These are phyloP conservation scores for Arthrobotrys conoides DNA, from an alignment of 2,329 filamentous ascomycete genomes.

Conservation along the genomic window DNA sequence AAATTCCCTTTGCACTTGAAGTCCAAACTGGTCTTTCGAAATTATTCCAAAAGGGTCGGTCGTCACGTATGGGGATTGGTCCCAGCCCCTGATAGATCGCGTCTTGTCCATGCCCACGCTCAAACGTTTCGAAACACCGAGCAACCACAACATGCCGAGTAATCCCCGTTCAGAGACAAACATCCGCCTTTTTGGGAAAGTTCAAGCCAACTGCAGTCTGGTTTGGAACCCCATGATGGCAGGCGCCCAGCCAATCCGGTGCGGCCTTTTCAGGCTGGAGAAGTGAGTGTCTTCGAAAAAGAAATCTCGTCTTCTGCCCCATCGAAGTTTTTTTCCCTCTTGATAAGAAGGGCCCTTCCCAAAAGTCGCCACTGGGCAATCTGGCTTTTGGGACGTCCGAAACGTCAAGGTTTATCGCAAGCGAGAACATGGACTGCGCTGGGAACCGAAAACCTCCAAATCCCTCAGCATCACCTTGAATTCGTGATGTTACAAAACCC, in stretches of 20 bases:
- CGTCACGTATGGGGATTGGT: conserved; percentile 60
- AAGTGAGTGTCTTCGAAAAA: conserved; percentile 48
- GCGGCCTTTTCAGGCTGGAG: conserved; percentile 60
- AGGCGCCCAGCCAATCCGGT: conserved; percentile 61
- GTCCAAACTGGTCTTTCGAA: conserved; percentile 44
- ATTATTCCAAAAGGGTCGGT: conserved; percentile 60
- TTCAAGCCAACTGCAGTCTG: conserved; percentile 57
- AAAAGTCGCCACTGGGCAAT: conserved; percentile 55
- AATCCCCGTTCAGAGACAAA: conserved; percentile 61
- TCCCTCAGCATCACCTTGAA: conserved; percentile 55
- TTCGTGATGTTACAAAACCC: conserved; percentile 51
- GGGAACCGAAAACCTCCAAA: conserved; percentile 59
- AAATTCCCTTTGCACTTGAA: conserved; percentile 46
- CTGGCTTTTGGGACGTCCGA: conserved; percentile 61
- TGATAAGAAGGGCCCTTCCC: conserved; percentile 60
- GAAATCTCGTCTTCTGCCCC: conserved; percentile 33
- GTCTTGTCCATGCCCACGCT: conserved; percentile 60
- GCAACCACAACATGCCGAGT: conserved; percentile 60
- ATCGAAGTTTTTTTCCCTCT: conserved; percentile 42
- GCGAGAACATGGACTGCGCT: conserved; percentile 59
- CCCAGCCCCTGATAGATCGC: conserved; percentile 59
- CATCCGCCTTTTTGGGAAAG: conserved; percentile 61
- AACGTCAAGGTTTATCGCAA: conserved; percentile 62
- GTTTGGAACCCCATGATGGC: conserved; percentile 56
- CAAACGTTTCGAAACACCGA: conserved; percentile 62